Evolutionary conservation across 805 yeast genomes (phyloP), one percentile per base, ranked within the genome.

Genomic region (Candida nonsorbophila): DNA sequence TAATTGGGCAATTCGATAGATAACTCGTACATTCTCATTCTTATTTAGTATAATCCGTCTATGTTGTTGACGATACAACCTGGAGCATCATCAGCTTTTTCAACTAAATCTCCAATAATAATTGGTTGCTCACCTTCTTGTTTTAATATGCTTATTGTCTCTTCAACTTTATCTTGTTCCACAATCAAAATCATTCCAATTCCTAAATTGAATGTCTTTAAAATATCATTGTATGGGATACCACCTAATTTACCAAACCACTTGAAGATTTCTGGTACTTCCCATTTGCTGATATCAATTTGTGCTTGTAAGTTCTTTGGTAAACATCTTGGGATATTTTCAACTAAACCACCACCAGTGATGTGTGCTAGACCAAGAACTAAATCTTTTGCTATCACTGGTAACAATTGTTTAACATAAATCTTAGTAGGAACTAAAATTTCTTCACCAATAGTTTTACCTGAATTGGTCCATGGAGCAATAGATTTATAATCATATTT

Each of bases 331-430:
- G 99, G 99, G 34, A 90, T 78, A 58, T 92, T 92, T 59, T 92
- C 99, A 16, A 92, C 80, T 30, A 92, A 69, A 30, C 99, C 99
- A 56, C 99, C 99, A 38, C 99, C 99, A 14, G 99, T 92, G 49
- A 92, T 92, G 51, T 92, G 95, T 3, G 98, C 95, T 51, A 92
- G 71, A 35, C 97, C 99, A 32, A 87, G 67, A 27, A 90, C 52
- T 33, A 83, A 61, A 19, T 70, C 79, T 47, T 81, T 67, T 45
- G 70, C 72, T 39, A 88, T 71, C 2, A 84, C 76, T 27, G 83
- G 82, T 38, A 92, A 69, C 34, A 94, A 60, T 47, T 88, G 94
- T 58, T 85, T 88, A 40, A 94, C 98, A 61, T 92, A 92, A 40
- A 92, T 88, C 55, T 82, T 79, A 3, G 98, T 94, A 29, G 99